Evolutionary conservation across 2,329 filamentous ascomycete genomes (phyloP), one percentile per base, ranked within the genome.

Genomic region (Trichophyton schoenleinii): DNA sequence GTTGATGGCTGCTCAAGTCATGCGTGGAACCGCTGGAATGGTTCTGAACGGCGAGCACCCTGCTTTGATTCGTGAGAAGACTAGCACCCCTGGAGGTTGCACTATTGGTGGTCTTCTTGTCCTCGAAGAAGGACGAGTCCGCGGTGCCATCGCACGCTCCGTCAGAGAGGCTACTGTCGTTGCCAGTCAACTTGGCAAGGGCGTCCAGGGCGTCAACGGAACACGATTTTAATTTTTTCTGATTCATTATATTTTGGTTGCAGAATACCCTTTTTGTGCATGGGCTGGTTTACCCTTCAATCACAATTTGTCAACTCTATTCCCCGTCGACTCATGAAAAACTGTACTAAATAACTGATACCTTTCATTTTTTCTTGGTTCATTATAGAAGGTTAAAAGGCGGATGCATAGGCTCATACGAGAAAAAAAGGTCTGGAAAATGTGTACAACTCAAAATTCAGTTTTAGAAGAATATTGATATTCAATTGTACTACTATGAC

Each of bases 21-120:
- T 86, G 78, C 75, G 78, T 63, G 83, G 83, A 2, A 82, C 82
- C 0, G 79, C 82, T 6, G 80, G 77, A 0, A 71, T 87, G 71
- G 77, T 87, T 28, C 73, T 83, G 60, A 76, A 74, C 60, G 82
- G 82, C 13, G 80, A 84, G 69, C 82, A 85, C 70, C 83, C 83
- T 1, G 81, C 82, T 7, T 69, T 83, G 42, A 69, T 86, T 48
- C 76, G 79, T 65, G 83, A 86, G 63, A 83, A 84, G 71, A 81
- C 84, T 0, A 79, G 77, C 9, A 84, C 82, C 3, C 83, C 83
- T 0, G 83, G 82, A 41, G 83, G 83, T 0, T 86, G 83, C 69
- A 86, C 83, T 8, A 83, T 85, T 67, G 82, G 80, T 1, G 83
- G 83, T 0, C 67, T 86, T 64, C 72, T 84, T 70, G 81, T 83